A percentile compares a stretch with the other conserved stretches of the same genome.
Evolutionary conservation across 2,329 filamentous ascomycete genomes (phyloP).

Genomic region (Beauveria pseudobassiana): DNA sequence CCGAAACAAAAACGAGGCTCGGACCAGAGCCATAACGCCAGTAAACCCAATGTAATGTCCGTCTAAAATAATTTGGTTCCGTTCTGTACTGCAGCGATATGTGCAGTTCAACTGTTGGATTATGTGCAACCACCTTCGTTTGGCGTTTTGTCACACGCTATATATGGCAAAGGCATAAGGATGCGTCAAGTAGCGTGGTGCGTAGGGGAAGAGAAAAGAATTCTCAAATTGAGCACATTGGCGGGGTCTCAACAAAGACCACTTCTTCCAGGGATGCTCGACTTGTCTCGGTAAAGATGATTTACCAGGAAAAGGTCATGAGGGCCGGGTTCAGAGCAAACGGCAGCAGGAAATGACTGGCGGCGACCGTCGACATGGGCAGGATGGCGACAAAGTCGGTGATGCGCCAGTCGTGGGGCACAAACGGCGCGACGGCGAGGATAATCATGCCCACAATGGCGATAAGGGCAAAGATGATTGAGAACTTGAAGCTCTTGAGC

Average conservation of each 20-base stretch:
- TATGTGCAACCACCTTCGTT: background rate
- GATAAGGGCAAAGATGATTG: constrained; percentile 53
- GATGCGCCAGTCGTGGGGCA: constrained; percentile 60
- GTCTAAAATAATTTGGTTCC: background rate
- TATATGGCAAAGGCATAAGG: background rate
- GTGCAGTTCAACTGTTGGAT: background rate
- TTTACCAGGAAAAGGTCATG: constrained; percentile 71
- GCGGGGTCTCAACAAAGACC: background rate
- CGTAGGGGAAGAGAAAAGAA: too few relatives aligned
- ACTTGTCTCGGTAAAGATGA: background rate
- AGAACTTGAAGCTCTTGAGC: constrained; percentile 70
- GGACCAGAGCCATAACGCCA: background rate
- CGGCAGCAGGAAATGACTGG: constrained; percentile 63
- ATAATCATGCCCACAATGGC: constrained; percentile 57
- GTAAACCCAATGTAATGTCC: background rate
- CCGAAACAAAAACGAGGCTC: background rate
- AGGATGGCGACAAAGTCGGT: constrained; percentile 68
- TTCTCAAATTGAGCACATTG: background rate
- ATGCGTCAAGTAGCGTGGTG: background rate
- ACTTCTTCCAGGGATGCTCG: background rate
- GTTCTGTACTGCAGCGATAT: background rate
- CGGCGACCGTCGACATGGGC: constrained; percentile 65
- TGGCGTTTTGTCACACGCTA: background rate
- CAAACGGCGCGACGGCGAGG: constrained; percentile 53
- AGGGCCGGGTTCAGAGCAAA: constrained; percentile 70